These are phyloP conservation scores for Emydomyces testavorans DNA, from an alignment of 2,329 filamentous ascomycete species.

Conservation along the genomic window DNA sequence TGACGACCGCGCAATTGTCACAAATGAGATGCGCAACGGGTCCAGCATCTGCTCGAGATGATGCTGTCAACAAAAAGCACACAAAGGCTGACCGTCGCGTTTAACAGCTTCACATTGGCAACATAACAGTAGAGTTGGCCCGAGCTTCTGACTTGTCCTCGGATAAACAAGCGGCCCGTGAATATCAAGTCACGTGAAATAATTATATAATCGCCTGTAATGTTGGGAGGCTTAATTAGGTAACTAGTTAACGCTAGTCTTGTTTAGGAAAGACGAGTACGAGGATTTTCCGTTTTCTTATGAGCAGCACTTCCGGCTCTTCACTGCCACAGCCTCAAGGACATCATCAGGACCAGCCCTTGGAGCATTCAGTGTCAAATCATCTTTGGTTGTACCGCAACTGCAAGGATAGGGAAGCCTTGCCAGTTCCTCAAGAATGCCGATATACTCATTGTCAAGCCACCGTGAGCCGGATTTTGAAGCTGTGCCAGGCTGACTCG, in stretches of 20 bases:
- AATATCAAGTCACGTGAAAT: background rate
- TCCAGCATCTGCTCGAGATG: background rate
- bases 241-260: background rate
- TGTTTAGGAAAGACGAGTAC: background rate
- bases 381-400: too few species aligned
- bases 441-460: too few species aligned
- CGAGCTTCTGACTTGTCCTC: background rate
- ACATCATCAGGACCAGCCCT: too few species aligned
- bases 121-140: conserved; percentile 1
- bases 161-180: background rate
- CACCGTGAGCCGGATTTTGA: too few species aligned
- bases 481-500: too few species aligned
- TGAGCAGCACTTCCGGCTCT: background rate
- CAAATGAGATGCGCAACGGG: background rate
- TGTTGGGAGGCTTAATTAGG: background rate
- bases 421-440: too few species aligned
- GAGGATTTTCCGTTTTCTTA: background rate
- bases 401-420: too few species aligned
- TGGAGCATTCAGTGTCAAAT: too few species aligned
- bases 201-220: too few species aligned
- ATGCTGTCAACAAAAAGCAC: too few species aligned
- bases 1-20: background rate
- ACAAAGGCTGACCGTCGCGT: background rate
- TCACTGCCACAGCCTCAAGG: background rate
- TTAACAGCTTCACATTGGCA: background rate